Conservation (phyloP, 106 monocot genomes). For the Phalaenopsis equestris region DNA sequence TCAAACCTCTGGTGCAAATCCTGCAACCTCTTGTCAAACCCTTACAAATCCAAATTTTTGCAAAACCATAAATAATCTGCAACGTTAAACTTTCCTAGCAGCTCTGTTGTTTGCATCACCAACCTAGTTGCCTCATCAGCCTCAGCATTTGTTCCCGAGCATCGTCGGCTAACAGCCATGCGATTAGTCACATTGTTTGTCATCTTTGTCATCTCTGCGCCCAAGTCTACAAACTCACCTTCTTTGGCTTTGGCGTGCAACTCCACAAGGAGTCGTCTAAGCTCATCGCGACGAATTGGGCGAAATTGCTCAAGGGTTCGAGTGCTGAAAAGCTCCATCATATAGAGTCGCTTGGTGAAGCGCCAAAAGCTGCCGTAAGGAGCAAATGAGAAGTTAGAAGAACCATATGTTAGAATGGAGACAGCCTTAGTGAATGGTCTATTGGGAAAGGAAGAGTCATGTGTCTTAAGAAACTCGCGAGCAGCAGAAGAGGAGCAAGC, state of each 20-base stretch:
- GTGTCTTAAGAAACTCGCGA: constrained; percentile 5
- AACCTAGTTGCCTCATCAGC: constrained; percentile 25
- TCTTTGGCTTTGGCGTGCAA: constrained; percentile 1
- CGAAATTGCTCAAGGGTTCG: constrained; percentile 36
- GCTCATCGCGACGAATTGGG: constrained; percentile 15
- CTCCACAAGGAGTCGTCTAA: neutral
- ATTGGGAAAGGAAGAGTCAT: constrained; percentile 25
- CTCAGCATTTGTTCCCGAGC: neutral
- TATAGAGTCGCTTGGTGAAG: constrained; percentile 35
- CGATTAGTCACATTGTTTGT: constrained; percentile 35
- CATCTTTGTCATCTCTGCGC: constrained; percentile 23
- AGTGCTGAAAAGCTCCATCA: constrained; percentile 35
- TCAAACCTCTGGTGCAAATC: constrained; percentile 37
- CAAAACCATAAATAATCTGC: constrained; percentile 28
- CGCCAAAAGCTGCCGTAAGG: constrained; percentile 1
- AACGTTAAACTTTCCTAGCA: constrained; percentile 35
- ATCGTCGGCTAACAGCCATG: constrained; percentile 24
- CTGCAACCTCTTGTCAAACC: constrained; percentile 19
- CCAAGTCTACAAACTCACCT: constrained; percentile 12
- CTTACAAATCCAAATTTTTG: constrained; percentile 34
- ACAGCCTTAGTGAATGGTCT: constrained; percentile 15
- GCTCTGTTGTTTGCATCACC: constrained; percentile 29
- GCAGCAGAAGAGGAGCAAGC: constrained; percentile 23
- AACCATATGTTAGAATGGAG: constrained; percentile 21
- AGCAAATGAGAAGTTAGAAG: constrained; percentile 3